Base-by-base conservation (phyloP, 1,284 basidiomycete genomes). In the Microbotryum saponariae region DNA sequence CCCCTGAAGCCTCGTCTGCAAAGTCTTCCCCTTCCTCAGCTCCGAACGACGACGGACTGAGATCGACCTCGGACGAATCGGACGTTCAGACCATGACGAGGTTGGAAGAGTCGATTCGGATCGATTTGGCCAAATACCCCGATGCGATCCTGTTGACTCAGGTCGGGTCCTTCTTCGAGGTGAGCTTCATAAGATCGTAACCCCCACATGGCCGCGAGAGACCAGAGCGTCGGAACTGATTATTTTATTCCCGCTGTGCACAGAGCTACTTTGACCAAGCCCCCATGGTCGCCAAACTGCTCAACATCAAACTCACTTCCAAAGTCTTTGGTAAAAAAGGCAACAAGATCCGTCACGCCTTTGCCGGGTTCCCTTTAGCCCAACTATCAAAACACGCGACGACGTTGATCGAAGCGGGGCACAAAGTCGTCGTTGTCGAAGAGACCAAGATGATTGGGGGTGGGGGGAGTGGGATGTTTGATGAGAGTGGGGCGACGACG, bases 221-320 rank as follows among this genome's bases (percentile, higher is more conserved):
- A 27, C 51, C 54, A 6, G 12, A 2, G 37, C 37, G 37, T 3
- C 37, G 4, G 59, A 7, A 33, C 37, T 54, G n/a, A 9, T 45
- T 61, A 47, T 0, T 66, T 54, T 16, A 16, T 47, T 58, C 25
- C 1, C 31, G 53, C 37, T 59, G 29, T 51, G 10, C 33, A 0
- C 66, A 94, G 91, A 92, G 91, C 0, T 96, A 97, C 74, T 96
- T 93, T 72, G 86, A 89, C 51, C 92, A 93, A 79, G 91, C 92
- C 3, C 77, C 79, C 23, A 83, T 88, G 62, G 83, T 97, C 12
- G 81, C 91, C 3, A 79, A 79, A 21, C 77, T 92, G 6, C 81
- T 96, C 18, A 84, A 83, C 68, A 91, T 93, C 75, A 91, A 91
- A 69, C 77, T 91, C 18, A 85, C 89, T 1, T 81, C 82, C 53